Base-by-base conservation (phyloP, 208 protist species). In the Trypanosoma rangeli region DNA sequence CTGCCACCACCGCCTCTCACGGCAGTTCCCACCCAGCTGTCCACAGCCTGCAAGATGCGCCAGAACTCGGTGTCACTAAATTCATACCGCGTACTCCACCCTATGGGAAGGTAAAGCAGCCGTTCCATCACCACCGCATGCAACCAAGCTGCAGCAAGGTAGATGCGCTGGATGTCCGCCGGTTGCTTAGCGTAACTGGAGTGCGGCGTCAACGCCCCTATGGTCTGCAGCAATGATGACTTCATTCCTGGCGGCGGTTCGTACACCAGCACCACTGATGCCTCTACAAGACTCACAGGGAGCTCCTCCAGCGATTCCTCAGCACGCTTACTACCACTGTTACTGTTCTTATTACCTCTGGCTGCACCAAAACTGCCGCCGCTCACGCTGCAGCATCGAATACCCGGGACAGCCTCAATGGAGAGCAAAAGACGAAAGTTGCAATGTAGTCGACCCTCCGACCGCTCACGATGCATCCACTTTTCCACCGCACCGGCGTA, bases 1-100 rank as follows among this genome's bases (percentile, higher is more conserved):
- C 90, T 84, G n/a, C 33, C 28, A 46, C 48, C 55, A 64, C 35
- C 71, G 24, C 56, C 64, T 39, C 44, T 76, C 0, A 35, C 57
- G 20, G 55, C n/a, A 33, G 22, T 39, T 50, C 84, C 79, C 24
- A 95, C 67, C 97, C 98, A 99, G 28, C 85, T 80, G 63, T 98
- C 89, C 28, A 99, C 79, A 9, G 94, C 87, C 35, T 97, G 86
- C 15, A 98, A 56, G 9, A 98, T 94, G 48, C 90, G 94, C 42
- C 87, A 80, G 49, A 98, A 92, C 80, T 99, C 99, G 15, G 90
- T 90, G 46, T 99, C 98, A 63, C 87, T 98, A 84, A 99, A 99
- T 83, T 99, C 98, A 86, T 99, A 99, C 7, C 60, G 61, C 84
- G 99, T 97, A 28, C 87, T 94, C 99, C 99, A 99, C 44, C 99